Percentiles rank a stretch among this genome's conserved stretches.
These are phyloP conservation scores for Combretum micranthum DNA, from an alignment of 345 rosid genomes.

Conservation along the genomic window DNA sequence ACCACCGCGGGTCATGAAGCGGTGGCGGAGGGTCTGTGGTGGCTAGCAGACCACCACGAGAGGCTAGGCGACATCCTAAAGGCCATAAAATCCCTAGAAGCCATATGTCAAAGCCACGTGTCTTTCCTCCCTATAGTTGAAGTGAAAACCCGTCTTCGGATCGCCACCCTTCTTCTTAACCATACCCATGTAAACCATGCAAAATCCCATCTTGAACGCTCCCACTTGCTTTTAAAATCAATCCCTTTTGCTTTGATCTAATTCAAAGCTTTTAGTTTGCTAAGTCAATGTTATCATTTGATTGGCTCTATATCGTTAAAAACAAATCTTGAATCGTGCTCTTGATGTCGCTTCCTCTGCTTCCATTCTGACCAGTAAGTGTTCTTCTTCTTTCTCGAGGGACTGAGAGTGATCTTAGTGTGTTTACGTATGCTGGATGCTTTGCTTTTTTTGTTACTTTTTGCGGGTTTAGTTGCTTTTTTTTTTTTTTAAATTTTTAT, in stretches of 20 bases:
- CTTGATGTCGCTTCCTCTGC: conserved; percentile 53
- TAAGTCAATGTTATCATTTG: conserved; percentile 89
- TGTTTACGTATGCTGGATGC: too few species aligned
- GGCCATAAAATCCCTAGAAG: conserved; percentile 81
- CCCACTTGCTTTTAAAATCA: conserved; percentile 59
- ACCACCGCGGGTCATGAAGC: too few species aligned
- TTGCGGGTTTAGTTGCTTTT: too few species aligned
- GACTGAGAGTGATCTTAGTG: too few species aligned
- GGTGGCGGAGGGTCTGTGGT: too few species aligned
- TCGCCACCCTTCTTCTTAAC: conserved; percentile 70
- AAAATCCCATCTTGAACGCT: conserved; percentile 85
- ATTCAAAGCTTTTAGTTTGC: conserved; percentile 71
- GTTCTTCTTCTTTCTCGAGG: conserved; percentile 6
- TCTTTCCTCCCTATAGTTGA: conserved; percentile 78
- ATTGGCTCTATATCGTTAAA: conserved; percentile 62
- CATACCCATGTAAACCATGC: conserved; percentile 76
- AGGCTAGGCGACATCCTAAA: too few species aligned
- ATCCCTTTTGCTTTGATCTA: conserved; percentile 77
- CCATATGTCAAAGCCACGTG: conserved; percentile 65
- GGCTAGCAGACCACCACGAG: too few species aligned
- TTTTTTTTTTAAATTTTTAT: too few species aligned
- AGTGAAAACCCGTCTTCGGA: conserved; percentile 78
- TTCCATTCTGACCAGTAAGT: conserved; percentile 13
- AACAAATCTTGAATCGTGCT: conserved; percentile 29
- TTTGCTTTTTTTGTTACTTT: too few species aligned